Conservation (phyloP, 176 grass and related monocot genomes). For the Cocos nucifera region DNA sequence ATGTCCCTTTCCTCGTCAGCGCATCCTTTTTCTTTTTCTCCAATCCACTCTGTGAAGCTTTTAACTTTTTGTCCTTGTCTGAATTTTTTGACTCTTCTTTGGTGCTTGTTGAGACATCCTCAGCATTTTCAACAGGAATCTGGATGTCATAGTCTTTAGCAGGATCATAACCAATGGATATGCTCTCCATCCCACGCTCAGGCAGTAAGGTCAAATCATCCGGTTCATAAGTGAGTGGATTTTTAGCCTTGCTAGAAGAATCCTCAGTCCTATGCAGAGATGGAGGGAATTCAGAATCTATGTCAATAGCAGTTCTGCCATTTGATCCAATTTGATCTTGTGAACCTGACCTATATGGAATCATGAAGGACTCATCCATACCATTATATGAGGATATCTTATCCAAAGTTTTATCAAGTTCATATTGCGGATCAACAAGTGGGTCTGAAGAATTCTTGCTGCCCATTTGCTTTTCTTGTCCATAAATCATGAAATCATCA, state of each 20-base stretch:
- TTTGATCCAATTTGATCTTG: slow-evolving; percentile 36
- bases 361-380: slow-evolving; percentile 75
- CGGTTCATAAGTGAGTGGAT: slow-evolving; percentile 70
- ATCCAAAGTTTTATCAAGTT: slow-evolving; percentile 27
- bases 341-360: slow-evolving; percentile 59
- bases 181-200: slow-evolving; percentile 51
- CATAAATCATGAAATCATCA: slow-evolving; percentile 70
- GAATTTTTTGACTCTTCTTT: slow-evolving; percentile 39
- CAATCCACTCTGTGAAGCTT: slow-evolving; percentile 40
- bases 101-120: slow-evolving; percentile 28
- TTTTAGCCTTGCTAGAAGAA: slow-evolving; percentile 23
- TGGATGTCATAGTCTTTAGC: slow-evolving; percentile 68
- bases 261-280: slow-evolving; percentile 16
- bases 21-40: slow-evolving; percentile 80
- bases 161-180: slow-evolving; percentile 68
- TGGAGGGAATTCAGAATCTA: slow-evolving; percentile 62
- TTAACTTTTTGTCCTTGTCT: slow-evolving; percentile 69
- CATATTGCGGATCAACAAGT: slow-evolving; percentile 47
- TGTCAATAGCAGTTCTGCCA: slow-evolving; percentile 56
- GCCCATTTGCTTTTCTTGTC: slow-evolving; percentile 40
- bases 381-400: slow-evolving; percentile 37
- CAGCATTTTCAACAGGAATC: slow-evolving; percentile 33
- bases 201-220: slow-evolving; percentile 71
- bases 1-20: slow-evolving; percentile 36
- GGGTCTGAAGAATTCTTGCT: slow-evolving; percentile 54